A percentile compares a stretch with the other conserved stretches of the same genome.
phyloP scores from a whole-genome alignment of 371 early-diverging fungal genomes.

The Mucor saturninus region DNA sequence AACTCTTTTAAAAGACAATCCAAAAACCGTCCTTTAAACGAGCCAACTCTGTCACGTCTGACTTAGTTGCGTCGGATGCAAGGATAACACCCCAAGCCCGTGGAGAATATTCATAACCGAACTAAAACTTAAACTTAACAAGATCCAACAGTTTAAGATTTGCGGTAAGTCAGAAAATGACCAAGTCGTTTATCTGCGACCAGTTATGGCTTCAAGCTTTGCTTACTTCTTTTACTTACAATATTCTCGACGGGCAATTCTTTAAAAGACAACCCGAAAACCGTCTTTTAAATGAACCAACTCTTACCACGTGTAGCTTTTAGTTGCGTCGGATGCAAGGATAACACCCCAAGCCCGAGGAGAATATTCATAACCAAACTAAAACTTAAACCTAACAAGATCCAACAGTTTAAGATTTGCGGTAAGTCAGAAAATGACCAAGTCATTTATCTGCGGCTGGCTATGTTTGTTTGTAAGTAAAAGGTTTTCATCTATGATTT shows the following conservation, averaged over 20 bases:
- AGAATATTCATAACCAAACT: constrained; percentile 18
- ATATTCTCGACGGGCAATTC: constrained; percentile 18
- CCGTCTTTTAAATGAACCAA: constrained; percentile 9
- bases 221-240: constrained; percentile 12
- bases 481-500: constrained; percentile 7
- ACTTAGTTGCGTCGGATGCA: constrained; percentile 14
- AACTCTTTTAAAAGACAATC: constrained; percentile 15
- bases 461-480: constrained; percentile 15
- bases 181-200: constrained; percentile 12
- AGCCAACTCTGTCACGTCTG: constrained; percentile 16
- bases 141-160: constrained; percentile 16
- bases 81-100: constrained; percentile 17
- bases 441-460: constrained; percentile 13
- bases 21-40: constrained; percentile 4
- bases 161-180: constrained; percentile 15
- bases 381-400: constrained; percentile 16
- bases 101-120: constrained; percentile 17
- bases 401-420: constrained; percentile 18
- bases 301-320: constrained; percentile 4
- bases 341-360: constrained; percentile 16
- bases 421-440: constrained; percentile 14
- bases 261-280: constrained; percentile 12
- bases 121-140: constrained; percentile 17
- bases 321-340: constrained; percentile 16
- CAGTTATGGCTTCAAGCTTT: constrained; percentile 9